phyloP scores from a whole-genome alignment of 352 stramenopile species.

The Globisporangium cederbergense region DNA sequence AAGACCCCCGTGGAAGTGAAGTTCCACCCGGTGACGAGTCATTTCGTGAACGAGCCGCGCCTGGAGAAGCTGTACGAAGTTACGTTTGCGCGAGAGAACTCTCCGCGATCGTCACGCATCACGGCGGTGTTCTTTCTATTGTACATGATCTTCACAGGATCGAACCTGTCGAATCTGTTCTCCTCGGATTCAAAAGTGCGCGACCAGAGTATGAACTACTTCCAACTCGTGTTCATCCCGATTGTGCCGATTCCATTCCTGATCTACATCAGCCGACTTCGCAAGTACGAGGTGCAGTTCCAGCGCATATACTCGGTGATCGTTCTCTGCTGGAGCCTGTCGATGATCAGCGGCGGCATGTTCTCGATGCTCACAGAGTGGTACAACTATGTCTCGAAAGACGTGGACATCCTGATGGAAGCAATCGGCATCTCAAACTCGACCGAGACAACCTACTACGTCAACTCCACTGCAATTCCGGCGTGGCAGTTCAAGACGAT shows the following conservation, averaged over 20 bases:
- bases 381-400: conserved; percentile 70
- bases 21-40: conserved; percentile 70
- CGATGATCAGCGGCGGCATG: conserved; percentile 70
- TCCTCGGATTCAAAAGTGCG: conserved; percentile 53
- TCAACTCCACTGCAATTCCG: conserved; percentile 46
- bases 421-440: conserved; percentile 39
- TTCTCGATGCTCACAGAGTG: conserved; percentile 84
- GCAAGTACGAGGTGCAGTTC: conserved; percentile 68
- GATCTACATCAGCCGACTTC: conserved; percentile 57
- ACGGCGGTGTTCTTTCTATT: conserved; percentile 62
- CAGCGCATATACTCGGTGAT: conserved; percentile 71
- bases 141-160: conserved; percentile 71
- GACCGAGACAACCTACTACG: conserved; percentile 40
- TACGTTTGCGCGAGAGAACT: conserved; percentile 79
- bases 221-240: conserved; percentile 60
- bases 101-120: conserved; percentile 57
- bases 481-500: conserved; percentile 63
- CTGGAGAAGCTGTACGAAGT: conserved; percentile 81
- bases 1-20: conserved; percentile 78
- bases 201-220: conserved; percentile 53
- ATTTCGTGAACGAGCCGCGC: conserved; percentile 65
- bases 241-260: conserved; percentile 67
- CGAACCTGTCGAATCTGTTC: conserved; percentile 67
- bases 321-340: conserved; percentile 67
- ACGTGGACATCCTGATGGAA: conserved; percentile 63